phyloP scores from a whole-genome alignment of 805 yeast species.

The Jamesozyma rosinii region DNA sequence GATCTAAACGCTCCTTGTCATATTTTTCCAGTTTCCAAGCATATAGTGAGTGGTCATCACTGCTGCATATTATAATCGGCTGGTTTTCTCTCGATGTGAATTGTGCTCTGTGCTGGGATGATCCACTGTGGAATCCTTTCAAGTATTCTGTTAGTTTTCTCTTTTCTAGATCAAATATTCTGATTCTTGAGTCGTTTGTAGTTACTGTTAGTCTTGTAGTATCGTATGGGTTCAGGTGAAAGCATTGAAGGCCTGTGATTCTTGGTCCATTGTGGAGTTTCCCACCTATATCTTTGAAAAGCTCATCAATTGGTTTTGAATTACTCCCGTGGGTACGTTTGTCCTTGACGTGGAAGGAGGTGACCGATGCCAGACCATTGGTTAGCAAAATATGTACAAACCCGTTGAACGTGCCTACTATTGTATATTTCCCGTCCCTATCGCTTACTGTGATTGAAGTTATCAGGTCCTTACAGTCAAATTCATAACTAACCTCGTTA shows the following conservation, averaged over 20 bases:
- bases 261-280: conserved; percentile 37
- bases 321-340: conserved; percentile 19
- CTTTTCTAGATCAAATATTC: conserved; percentile 51
- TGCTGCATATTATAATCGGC: conserved; percentile 57
- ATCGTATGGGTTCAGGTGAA: conserved; percentile 22
- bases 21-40: conserved; percentile 52
- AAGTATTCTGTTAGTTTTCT: conserved; percentile 53
- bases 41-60: conserved; percentile 83
- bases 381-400: conserved; percentile 52
- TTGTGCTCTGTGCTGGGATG: conserved; percentile 61
- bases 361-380: conserved; percentile 43
- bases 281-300: not conserved
- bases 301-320: conserved; percentile 3
- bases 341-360: conserved; percentile 40
- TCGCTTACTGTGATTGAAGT: conserved; percentile 73
- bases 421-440: conserved; percentile 44
- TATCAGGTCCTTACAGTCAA: conserved; percentile 54
- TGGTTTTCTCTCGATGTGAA: conserved; percentile 7
- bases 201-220: conserved; percentile 46
- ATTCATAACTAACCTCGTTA: conserved; percentile 48
- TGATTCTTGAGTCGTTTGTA: conserved; percentile 70
- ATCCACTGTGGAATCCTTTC: conserved; percentile 63
- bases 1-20: not conserved
- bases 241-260: conserved; percentile 68
- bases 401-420: conserved; percentile 76